Conservation (phyloP, 345 rosid genomes). For the Capsella bursapastoris region DNA sequence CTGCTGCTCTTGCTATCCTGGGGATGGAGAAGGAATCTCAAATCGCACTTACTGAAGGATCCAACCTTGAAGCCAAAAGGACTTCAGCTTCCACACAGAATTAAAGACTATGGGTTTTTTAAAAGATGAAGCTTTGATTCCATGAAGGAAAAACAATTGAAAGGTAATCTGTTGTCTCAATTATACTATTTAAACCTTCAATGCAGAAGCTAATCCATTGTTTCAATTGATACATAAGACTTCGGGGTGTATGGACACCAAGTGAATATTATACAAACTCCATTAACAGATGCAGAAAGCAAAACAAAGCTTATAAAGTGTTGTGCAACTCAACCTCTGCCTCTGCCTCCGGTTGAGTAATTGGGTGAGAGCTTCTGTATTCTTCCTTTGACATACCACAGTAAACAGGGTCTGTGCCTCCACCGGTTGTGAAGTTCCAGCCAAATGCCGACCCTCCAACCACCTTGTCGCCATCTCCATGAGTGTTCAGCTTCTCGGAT, state of each 20-base stretch:
- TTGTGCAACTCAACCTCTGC: slow-evolving; percentile 11
- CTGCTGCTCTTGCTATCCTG: slow-evolving; percentile 61
- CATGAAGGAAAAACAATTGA: neutral
- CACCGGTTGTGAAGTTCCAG: slow-evolving; percentile 80
- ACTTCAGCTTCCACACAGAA: slow-evolving; percentile 32
- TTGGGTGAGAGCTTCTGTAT: slow-evolving; percentile 58
- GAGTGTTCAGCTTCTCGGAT: slow-evolving; percentile 46
- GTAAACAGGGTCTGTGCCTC: slow-evolving; percentile 52
- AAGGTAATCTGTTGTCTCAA: neutral
- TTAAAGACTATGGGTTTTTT: slow-evolving; percentile 9
- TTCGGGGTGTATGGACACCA: neutral
- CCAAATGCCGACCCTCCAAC: slow-evolving; percentile 93
- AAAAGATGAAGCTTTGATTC: neutral
- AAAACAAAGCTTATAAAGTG: neutral
- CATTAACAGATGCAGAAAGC: neutral
- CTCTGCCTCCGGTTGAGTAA: slow-evolving; percentile 18
- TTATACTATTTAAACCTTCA: slow-evolving; percentile 2
- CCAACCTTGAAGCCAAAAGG: slow-evolving; percentile 61
- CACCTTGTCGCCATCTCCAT: slow-evolving; percentile 38
- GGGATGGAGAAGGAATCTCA: slow-evolving; percentile 80
- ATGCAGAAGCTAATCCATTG: slow-evolving; percentile 16
- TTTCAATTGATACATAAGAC: slow-evolving; percentile 28
- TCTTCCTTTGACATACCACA: slow-evolving; percentile 75
- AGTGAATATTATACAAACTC: slow-evolving; percentile 23
- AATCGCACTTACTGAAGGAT: slow-evolving; percentile 68